Evolutionary conservation across 257 asterid species (phyloP), one percentile per base, ranked within the genome.

Genomic region (Primulina tabacum): DNA sequence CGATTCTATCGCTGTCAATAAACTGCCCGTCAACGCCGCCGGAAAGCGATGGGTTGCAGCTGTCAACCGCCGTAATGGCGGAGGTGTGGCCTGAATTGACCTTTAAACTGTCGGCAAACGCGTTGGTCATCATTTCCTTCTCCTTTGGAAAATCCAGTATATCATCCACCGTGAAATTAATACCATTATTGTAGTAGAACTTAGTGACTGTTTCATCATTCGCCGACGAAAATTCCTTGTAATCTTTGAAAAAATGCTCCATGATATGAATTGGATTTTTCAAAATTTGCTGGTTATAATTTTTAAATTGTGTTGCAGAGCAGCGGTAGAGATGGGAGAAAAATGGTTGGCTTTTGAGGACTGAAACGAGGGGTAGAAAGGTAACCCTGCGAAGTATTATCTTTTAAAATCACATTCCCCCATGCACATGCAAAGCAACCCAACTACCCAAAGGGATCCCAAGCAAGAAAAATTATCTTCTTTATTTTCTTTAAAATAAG

Each of bases 111-210:
- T 93, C 95, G 75, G 90, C 80, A 71, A 90, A 88, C 4, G 80
- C 89, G 82, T 92, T 95, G 84, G 91, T 78, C 88, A 89, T 85
- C 18, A 79, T 83, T 17, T 86, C 99, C 18, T 93, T 96, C 69
- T 84, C 96, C 64, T 93, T 91, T 38, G 99, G 84, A 72, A 93
- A 89, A 86, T 89, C 92, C 60, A 93, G 87, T 77, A 93, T 81
- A 78, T 93, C 97, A 67, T 93, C 97, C 21, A 90, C 92, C 8
- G 76, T 70, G 14, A 21, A 21, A 21, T 87, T 82, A 7, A n/a
- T 78, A 1, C 61, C 67, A 35, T 60, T 67, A 58, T 77, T 75
- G 30, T 60, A 78, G 58, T 61, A 64, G 50, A 61, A 70, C 60
- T 58, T 81, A 26, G 65, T 65, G 16, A 70, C 26, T 62, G 74